Percentiles rank a stretch among this genome's conserved stretches.
phyloP scores from a whole-genome alignment of 2,329 filamentous ascomycete species.

The Epichloe festucae region DNA sequence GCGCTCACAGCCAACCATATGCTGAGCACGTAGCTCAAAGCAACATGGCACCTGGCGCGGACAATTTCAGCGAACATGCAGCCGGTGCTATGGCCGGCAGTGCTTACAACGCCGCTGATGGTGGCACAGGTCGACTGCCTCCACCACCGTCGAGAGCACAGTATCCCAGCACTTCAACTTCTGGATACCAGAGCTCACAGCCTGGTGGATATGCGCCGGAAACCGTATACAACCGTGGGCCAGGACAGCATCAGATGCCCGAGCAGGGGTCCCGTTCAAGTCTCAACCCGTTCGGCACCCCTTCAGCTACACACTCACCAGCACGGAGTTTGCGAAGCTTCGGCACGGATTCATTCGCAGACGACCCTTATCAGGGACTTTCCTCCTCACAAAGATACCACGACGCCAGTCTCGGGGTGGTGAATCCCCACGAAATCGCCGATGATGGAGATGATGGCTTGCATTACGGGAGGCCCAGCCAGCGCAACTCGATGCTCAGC shows the following conservation, averaged over 20 bases:
- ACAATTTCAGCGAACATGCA: slow-evolving; percentile 52
- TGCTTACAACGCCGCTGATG: slow-evolving; percentile 51
- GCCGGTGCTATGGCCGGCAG: slow-evolving; percentile 56
- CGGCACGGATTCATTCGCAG: slow-evolving; percentile 35
- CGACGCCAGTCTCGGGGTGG: slow-evolving; percentile 38
- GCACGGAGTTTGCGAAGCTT: slow-evolving; percentile 37
- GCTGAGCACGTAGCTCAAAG: slow-evolving; percentile 10
- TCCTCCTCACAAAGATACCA: slow-evolving; percentile 18
- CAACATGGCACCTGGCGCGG: slow-evolving; percentile 46
- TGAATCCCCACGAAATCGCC: slow-evolving; percentile 68
- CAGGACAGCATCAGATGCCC: slow-evolving; percentile 7
- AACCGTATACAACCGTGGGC: not conserved
- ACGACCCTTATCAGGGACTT: slow-evolving; percentile 53
- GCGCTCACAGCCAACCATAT: slow-evolving; percentile 15
- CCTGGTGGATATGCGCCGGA: slow-evolving; percentile 10
- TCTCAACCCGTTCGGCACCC: slow-evolving; percentile 25
- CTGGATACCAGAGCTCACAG: slow-evolving; percentile 10
- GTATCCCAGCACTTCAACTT: slow-evolving; percentile 8
- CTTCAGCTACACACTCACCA: slow-evolving; percentile 25
- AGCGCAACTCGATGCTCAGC: slow-evolving; percentile 47
- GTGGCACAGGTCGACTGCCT: slow-evolving; percentile 19
- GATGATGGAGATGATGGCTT: slow-evolving; percentile 86
- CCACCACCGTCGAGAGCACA: slow-evolving; percentile 24
- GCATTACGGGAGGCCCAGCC: slow-evolving; percentile 32
- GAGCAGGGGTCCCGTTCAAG: slow-evolving; percentile 31